Conservation (phyloP, 768 basidiomycete genomes). For the Coprinopsis sp. region DNA sequence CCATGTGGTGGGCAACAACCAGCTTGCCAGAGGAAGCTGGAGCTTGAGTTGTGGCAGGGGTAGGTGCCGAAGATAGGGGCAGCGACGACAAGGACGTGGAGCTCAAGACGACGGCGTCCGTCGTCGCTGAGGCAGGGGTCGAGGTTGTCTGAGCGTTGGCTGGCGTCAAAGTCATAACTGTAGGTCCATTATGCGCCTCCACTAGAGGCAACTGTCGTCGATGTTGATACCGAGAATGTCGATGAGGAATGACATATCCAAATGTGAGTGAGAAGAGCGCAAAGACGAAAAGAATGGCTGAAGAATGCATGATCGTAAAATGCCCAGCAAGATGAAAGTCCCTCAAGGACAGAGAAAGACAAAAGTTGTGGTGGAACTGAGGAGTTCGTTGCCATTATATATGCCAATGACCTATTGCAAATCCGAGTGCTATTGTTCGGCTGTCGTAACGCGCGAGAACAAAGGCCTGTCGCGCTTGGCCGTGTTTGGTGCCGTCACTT, state of each 20-base stretch:
- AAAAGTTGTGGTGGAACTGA: not conserved
- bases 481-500: too few species aligned
- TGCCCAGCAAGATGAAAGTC: not conserved
- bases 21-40: constrained; percentile 32
- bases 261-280: not conserved
- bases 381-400: too few species aligned
- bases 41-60: not conserved
- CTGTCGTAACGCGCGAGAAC: too few species aligned
- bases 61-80: not conserved
- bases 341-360: not conserved
- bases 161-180: too few species aligned
- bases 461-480: too few species aligned
- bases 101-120: not conserved
- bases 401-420: too few species aligned
- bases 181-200: too few species aligned
- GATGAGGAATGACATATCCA: not conserved
- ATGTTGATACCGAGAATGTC: not conserved
- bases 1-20: constrained; percentile 57
- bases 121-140: not conserved
- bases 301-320: not conserved
- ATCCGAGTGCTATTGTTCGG: too few species aligned
- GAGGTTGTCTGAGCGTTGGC: not conserved
- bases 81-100: not conserved
- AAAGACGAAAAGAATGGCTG: constrained; percentile 1
- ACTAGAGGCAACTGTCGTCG: not conserved